phyloP scores from a whole-genome alignment of 2,329 filamentous ascomycete species.

The Fusarium abutilonis region DNA sequence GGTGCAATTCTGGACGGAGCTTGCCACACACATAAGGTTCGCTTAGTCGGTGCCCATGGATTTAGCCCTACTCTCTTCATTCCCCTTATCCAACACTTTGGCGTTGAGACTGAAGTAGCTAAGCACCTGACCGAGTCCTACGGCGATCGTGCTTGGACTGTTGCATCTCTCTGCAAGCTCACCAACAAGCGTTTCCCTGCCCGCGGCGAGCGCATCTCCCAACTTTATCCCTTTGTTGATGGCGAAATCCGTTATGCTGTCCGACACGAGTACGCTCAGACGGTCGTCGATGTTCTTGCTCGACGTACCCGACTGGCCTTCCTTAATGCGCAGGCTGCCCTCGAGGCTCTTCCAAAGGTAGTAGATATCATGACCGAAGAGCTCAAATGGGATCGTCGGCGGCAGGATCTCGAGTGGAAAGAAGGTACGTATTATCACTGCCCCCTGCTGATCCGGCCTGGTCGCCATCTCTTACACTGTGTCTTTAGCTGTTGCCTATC shows the following conservation, averaged over 20 bases:
- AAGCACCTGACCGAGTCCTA: constrained; percentile 89
- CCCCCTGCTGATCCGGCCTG: constrained; percentile 12
- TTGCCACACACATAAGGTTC: constrained; percentile 86
- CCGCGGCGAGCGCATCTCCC: constrained; percentile 80
- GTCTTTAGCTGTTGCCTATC: constrained; percentile 63
- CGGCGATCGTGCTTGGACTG: constrained; percentile 91
- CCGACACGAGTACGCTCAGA: constrained; percentile 89
- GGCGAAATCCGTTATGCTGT: constrained; percentile 91
- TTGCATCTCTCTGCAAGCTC: constrained; percentile 80
- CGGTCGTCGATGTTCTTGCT: constrained; percentile 86
- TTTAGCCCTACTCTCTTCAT: constrained; percentile 92
- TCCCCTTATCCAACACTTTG: constrained; percentile 92
- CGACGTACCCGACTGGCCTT: constrained; percentile 87
- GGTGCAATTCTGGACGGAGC: constrained; percentile 70
- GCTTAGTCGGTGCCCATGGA: constrained; percentile 84
- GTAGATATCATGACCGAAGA: constrained; percentile 92
- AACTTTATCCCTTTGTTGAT: constrained; percentile 89
- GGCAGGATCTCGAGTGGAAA: constrained; percentile 84
- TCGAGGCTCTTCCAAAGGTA: constrained; percentile 84
- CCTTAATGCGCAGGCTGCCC: constrained; percentile 88
- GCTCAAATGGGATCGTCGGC: constrained; percentile 76
- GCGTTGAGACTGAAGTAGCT: constrained; percentile 89
- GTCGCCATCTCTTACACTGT: constrained; percentile 11
- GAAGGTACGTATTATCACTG: constrained; percentile 63
- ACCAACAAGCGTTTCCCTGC: constrained; percentile 85